Base-by-base conservation (phyloP, 2,329 filamentous ascomycete species). In the Pleurostoma richardsiae region DNA sequence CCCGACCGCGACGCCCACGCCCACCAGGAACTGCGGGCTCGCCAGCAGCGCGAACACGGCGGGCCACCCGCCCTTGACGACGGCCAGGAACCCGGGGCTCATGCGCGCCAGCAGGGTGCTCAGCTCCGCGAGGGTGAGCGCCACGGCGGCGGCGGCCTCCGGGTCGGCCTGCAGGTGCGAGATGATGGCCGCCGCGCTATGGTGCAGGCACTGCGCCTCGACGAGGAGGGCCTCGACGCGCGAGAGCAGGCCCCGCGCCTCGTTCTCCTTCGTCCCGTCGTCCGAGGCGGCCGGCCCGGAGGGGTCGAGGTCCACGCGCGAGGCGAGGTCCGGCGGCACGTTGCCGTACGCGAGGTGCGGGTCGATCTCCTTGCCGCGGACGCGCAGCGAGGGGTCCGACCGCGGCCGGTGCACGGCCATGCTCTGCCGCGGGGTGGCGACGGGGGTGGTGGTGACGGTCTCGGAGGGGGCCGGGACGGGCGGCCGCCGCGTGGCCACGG, bases 291-390 rank as follows among this genome's bases (percentile, higher is more conserved):
- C 60, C 28, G 68, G 68, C 10, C 30, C 38, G 11, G 43, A 42
- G 27, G 45, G 45, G 49, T 76, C 73, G 41, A 76, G 59, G 59
- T 80, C 69, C 58, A 71, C 56, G 55, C 72, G 62, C 65, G 67
- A 45, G 59, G 70, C 62, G 67, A 89, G 67, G 56, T 90, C 80
- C 47, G 88, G 82, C 1, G 87, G 88, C 0, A 94, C 74, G 44
- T 88, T 84, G 49, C 92, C 92, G 59, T 96, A 97, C 6, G 92
- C 92, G 6, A 97, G 75, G 61, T 96, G 79, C 88, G 95, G 90
- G 60, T 96, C 92, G 56, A 96, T 83, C 46, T 83, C 73, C 55
- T 77, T 72, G 50, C 42, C 50, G 26, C 39, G 51, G 41, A 54
- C 54, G 29, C 57, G 56, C 26, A 72, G 52, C 7, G 67, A 59